Evolutionary conservation across 768 basidiomycete genomes (phyloP), one percentile per base, ranked within the genome.

Genomic region (Podaxis carcinomalis): DNA sequence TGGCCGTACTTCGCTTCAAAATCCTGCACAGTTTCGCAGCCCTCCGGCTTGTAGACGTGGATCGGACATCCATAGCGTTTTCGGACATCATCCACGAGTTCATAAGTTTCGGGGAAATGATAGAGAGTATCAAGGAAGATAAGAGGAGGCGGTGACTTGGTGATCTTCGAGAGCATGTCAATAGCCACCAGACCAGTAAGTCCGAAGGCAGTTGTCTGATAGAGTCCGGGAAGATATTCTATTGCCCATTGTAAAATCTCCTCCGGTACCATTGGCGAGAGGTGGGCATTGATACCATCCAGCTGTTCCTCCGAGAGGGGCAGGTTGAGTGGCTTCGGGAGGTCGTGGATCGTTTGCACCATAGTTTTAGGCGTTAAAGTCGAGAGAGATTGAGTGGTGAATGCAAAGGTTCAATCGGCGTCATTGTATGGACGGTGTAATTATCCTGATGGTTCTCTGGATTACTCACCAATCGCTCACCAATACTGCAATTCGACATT

Each of bases 101-200:
- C 86, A 68, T 97, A 89, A 4, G 96, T 98, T 77, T 98, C 93
- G 3, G 80, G 78, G 75, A 99, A 99, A 77, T 98, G 97, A 71
- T 98, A 94, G 13, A 98, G 80, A 0, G 97, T 98, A 77, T 99
- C 95, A 70, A 98, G 75, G 77, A 99, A 98, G 77, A 98, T 94
- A 19, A 98, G 82, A 1, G 95, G 93, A 1, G 92, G 92, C 0
- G 83, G 82, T 16, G 75, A 70, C 27, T 77, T 62, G 2, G 88
- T 87, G 63, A 95, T 78, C 72, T 92, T 91, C 36, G 92, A 89
- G 57, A 98, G 84, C 93, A 99, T 97, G 72, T 97, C 94, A 63
- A 92, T 87, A 19, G 94, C 88, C 58, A 93, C 94, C 56, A 95
- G 86, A 9, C 97, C 96, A 0, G 95, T 98, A 62, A 98, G 81